Base-by-base conservation (phyloP, 2,329 filamentous ascomycete genomes). In the Aspergillus piperis region DNA sequence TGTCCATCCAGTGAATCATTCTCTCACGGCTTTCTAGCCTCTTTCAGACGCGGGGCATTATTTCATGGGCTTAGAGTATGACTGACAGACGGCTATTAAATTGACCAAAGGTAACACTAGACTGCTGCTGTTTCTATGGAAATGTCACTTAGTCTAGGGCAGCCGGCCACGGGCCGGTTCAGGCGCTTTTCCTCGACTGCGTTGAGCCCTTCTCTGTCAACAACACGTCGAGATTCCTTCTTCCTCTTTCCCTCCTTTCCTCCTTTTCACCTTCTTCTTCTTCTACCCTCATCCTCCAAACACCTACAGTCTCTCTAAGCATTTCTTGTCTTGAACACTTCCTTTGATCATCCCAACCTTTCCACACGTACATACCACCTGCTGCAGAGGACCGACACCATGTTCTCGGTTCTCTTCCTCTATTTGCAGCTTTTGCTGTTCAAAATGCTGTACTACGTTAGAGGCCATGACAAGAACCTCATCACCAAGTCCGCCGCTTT, bases 401-500 rank as follows among this genome's bases (percentile, higher is more conserved):
- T 41, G 23, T 66, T 67, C 50, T 52, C 56, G 4, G 21, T 62
- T 10, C 10, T 66, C 39, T 8, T 68, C 5, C 17, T 66, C 30
- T 72, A 67, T 51, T 23, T 71, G 1, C 64, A 66, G 50, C 71
- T 63, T 25, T 57, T 52, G 17, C 48, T 71, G 2, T 67, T 68
- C 23, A 61, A 62, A 19, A 19, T 68, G 2, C 47, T 72, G 1
- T 71, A 70, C 54, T 58, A 57, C n/a, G 57, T 72, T 7, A 67
- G 71, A 15, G 66, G 60, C 27, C 69, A 73, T 60, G 70, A 73
- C 38, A 64, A 63, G 5, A 58, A 60, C 5, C 66, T 69, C 41
- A 65, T 73, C 41, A 65, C 66, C 27, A 55, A 64, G 7, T 62
- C 60, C 23, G 48, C 47, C 11, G 70, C 70, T 1, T 72, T 73